Evolutionary conservation across 768 basidiomycete genomes (phyloP).

Genomic region (Cyclocybe cylindracea): DNA sequence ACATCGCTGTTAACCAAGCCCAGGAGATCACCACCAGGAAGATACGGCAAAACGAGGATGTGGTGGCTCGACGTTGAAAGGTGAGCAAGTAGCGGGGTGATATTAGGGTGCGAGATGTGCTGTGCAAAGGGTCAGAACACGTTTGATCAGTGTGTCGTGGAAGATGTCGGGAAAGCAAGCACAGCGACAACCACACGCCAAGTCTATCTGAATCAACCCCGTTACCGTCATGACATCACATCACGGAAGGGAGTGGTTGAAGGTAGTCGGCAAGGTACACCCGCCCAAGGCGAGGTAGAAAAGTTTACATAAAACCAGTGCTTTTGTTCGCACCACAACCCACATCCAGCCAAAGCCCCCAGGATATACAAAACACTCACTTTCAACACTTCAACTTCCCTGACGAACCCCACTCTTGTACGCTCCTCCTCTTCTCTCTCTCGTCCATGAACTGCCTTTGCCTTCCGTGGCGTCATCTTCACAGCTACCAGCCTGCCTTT

Average conservation of each 20-base stretch:
- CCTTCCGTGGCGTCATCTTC: conserved; percentile 44
- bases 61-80: conserved; percentile 75
- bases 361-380: conserved; percentile 38
- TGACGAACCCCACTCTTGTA: conserved; percentile 74
- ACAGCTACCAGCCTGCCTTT: conserved; percentile 40
- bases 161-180: background rate
- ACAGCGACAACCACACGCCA: background rate
- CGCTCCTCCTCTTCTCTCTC: conserved; percentile 57
- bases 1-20: conserved; percentile 65
- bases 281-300: background rate
- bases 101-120: conserved; percentile 82
- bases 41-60: conserved; percentile 75
- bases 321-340: background rate
- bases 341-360: background rate
- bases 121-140: conserved; percentile 24
- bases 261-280: too few relatives aligned
- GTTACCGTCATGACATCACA: too few relatives aligned
- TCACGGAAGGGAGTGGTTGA: too few relatives aligned
- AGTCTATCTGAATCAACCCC: too few relatives aligned
- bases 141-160: background rate
- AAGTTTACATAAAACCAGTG: background rate
- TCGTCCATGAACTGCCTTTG: conserved; percentile 17
- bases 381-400: conserved; percentile 84
- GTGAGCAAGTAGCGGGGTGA: conserved; percentile 69
- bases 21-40: conserved; percentile 81